A percentile compares a stretch with the other conserved stretches of the same genome.
phyloP scores from a whole-genome alignment of 23 red algal species.

The Gracilaria caudata region DNA sequence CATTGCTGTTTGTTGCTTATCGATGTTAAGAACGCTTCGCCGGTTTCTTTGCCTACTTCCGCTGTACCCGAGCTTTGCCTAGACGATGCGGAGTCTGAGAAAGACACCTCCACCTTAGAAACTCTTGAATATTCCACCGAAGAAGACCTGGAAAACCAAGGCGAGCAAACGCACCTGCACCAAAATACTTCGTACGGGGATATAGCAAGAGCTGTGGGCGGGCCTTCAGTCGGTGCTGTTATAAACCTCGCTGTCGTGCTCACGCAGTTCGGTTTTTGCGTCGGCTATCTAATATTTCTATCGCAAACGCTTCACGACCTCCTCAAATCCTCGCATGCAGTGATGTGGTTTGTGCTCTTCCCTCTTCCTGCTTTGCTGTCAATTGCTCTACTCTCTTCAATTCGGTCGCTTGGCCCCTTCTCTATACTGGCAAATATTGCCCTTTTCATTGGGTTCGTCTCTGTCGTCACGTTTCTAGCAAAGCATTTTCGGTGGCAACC shows the following conservation, averaged over 20 bases:
- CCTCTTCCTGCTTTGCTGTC: constrained; percentile 74
- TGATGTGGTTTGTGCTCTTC: constrained; percentile 76
- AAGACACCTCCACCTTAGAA: background rate
- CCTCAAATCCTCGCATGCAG: constrained; percentile 44
- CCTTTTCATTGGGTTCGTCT: constrained; percentile 74
- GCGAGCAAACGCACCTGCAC: background rate
- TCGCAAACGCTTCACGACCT: constrained; percentile 92
- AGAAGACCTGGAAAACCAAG: background rate
- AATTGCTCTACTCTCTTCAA: constrained; percentile 77
- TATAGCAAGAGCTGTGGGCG: constrained; percentile 68
- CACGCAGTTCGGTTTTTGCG: constrained; percentile 97
- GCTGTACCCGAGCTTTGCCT: background rate
- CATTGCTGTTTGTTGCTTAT: constrained; percentile 89
- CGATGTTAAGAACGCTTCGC: constrained; percentile 66
- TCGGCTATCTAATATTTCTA: constrained; percentile 97
- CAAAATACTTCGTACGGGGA: constrained; percentile 77
- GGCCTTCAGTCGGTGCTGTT: constrained; percentile 51
- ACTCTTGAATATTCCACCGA: background rate
- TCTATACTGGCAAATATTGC: constrained; percentile 81
- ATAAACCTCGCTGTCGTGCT: constrained; percentile 84
- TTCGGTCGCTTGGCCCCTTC: constrained; percentile 86
- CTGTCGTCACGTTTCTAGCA: constrained; percentile 83
- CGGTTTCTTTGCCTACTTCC: constrained; percentile 11
- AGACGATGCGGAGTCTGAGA: background rate
- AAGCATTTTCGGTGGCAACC: constrained; percentile 86